Conservation (phyloP, 2,329 filamentous ascomycete genomes). For the Colletotrichum salicis region DNA sequence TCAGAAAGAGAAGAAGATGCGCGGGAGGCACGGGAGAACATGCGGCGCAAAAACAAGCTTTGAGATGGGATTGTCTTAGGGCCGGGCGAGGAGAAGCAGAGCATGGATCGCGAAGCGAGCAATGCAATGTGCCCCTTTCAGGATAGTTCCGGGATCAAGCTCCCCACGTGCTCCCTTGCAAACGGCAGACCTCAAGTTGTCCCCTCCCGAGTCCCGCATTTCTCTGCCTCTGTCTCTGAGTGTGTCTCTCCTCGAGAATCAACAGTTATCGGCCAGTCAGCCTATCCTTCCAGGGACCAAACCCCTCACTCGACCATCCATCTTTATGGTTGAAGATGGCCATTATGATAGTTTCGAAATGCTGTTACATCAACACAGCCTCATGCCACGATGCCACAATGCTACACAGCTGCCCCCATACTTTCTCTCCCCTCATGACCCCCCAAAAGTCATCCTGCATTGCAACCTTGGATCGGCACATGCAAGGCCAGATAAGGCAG, state of each 20-base stretch:
- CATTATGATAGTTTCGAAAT: neutral
- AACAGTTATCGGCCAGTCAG: neutral
- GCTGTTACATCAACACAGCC: neutral
- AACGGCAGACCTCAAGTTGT: neutral
- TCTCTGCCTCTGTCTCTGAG: neutral
- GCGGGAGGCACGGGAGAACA: neutral
- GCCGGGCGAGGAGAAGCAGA: neutral
- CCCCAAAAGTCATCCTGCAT: neutral
- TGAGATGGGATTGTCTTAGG: slow-evolving; percentile 1
- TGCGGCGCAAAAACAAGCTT: neutral
- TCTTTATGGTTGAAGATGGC: neutral
- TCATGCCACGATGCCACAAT: neutral
- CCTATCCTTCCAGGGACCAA: neutral
- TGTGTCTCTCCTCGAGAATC: neutral
- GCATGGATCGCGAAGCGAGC: slow-evolving; percentile 21
- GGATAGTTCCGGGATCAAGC: slow-evolving; percentile 16
- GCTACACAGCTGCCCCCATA: neutral
- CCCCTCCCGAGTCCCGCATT: neutral
- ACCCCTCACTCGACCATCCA: neutral
- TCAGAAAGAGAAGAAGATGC: neutral
- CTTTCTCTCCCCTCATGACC: neutral
- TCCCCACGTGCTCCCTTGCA: no score
- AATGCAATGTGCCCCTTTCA: slow-evolving; percentile 7
- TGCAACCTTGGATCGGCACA: neutral
- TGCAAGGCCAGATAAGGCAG: neutral